phyloP scores from a whole-genome alignment of 805 yeast species.

The Teunomyces tritomae region DNA sequence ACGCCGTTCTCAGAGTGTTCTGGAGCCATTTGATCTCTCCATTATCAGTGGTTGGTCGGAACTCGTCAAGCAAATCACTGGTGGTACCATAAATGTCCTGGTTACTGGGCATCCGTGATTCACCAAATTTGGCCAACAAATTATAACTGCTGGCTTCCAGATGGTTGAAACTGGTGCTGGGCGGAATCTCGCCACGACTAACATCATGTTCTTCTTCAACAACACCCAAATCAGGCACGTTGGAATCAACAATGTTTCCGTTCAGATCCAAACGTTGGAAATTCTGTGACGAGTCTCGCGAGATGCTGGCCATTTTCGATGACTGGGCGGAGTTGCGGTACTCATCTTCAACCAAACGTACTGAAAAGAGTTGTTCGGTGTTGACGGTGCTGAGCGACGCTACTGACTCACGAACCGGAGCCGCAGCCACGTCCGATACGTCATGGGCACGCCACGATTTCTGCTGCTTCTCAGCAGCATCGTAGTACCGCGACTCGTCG shows the following conservation, averaged over 20 bases:
- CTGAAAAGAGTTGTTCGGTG: slow-evolving; percentile 78
- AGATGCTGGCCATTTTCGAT: slow-evolving; percentile 22
- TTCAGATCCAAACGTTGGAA: slow-evolving; percentile 45
- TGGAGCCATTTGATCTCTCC: slow-evolving; percentile 34
- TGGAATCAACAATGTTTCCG: slow-evolving; percentile 37
- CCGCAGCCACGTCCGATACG: slow-evolving; percentile 19
- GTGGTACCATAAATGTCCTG: slow-evolving; percentile 10
- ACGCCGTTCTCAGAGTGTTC: slow-evolving; percentile 5
- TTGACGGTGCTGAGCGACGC: slow-evolving; percentile 80
- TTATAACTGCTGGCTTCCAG: slow-evolving; percentile 14
- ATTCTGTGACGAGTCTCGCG: slow-evolving; percentile 34
- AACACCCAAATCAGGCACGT: slow-evolving; percentile 26
- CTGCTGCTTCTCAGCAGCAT: slow-evolving; percentile 37
- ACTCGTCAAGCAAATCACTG: slow-evolving; percentile 25
- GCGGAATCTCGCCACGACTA: slow-evolving; percentile 4
- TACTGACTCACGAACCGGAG: slow-evolving; percentile 58
- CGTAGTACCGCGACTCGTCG: slow-evolving; percentile 23
- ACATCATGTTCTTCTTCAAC: slow-evolving; percentile 27
- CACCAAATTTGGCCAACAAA: slow-evolving; percentile 18
- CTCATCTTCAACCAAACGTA: slow-evolving; percentile 65
- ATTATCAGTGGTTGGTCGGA: slow-evolving; percentile 25
- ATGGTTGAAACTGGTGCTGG: slow-evolving; percentile 10
- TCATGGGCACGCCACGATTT: slow-evolving; percentile 45
- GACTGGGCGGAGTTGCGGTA: slow-evolving; percentile 30
- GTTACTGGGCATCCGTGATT: slow-evolving; percentile 15